These are phyloP conservation scores for Volvariella surrecta DNA, from an alignment of 1,284 basidiomycete genomes.

Conservation along the genomic window DNA sequence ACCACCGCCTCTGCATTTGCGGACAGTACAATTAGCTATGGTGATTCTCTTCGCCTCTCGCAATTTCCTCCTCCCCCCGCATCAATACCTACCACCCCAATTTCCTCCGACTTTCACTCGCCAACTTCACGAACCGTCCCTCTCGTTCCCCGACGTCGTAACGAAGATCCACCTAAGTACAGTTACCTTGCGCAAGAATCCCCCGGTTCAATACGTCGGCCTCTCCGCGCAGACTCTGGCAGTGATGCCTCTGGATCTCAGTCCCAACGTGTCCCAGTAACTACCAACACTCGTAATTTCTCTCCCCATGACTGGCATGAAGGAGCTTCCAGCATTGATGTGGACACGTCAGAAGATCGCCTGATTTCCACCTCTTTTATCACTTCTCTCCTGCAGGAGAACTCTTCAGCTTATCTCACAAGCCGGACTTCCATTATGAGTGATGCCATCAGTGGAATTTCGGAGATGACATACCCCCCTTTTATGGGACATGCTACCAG, in stretches of 20 bases:
- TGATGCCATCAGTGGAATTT: slow-evolving; percentile 36
- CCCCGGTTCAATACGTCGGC: slow-evolving; percentile 5
- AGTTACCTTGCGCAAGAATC: slow-evolving; percentile 7
- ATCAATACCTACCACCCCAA: slow-evolving; percentile 26
- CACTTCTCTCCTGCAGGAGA: slow-evolving; percentile 44
- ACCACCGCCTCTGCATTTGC: slow-evolving; percentile 47
- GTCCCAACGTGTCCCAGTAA: slow-evolving; percentile 1
- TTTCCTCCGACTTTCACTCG: slow-evolving; percentile 17
- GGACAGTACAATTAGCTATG: slow-evolving; percentile 45
- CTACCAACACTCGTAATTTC: slow-evolving; percentile 16
- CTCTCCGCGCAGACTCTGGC: slow-evolving; percentile 9
- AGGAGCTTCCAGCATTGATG: slow-evolving; percentile 47
- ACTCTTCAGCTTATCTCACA: slow-evolving; percentile 20
- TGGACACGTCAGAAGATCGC: slow-evolving; percentile 46
- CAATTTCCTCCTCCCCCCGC: slow-evolving; percentile 34
- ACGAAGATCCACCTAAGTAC: slow-evolving; percentile 9
- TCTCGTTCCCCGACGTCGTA: slow-evolving; percentile 5
- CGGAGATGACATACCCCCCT: slow-evolving; percentile 45
- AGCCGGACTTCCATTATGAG: slow-evolving; percentile 24
- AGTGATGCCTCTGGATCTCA: slow-evolving; percentile 10
- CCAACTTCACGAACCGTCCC: slow-evolving; percentile 8
- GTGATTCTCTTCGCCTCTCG: slow-evolving; percentile 27
- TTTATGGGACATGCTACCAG: slow-evolving; percentile 8
- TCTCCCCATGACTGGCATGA: slow-evolving; percentile 51
- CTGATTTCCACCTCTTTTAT: slow-evolving; percentile 55